Evolutionary conservation across 148 eudicot genomes (phyloP), one percentile per base, ranked within the genome.

Genomic region (Bassia scoparia): DNA sequence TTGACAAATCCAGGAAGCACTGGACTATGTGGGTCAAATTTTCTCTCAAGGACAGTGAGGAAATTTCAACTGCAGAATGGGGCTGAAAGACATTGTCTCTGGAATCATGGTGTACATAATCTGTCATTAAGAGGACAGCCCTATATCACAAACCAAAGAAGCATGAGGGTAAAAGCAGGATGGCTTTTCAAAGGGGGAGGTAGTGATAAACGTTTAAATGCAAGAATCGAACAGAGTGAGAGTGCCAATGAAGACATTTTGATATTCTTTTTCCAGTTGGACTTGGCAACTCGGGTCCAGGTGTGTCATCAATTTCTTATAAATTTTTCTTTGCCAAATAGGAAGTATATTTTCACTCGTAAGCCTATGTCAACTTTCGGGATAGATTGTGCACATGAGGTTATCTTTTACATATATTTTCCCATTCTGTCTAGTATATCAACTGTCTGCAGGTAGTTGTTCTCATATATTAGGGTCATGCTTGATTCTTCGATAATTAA

Each of bases 181-280:
- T 95, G 98, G 97, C 77, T 85, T 43, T 95, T 95, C 72, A 87
- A 69, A 76, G 86, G 96, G 61, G 84, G 84, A 49, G 87, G 90
- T 60, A 80, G 81, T 67, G 87, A 88, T 26, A 84, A 91, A 74
- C 84, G 83, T 4, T 82, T 74, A 65, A 88, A 89, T 46, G 89
- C 97, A 50, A 87, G 84, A 71, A 76, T 78, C 54, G 98, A 95
- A 81, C 91, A 80, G n/a, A 95, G 98, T 83, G 98, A 95, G 75
- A 89, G 76, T 72, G 91, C 92, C 64, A 91, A 91, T 79, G 96
- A 91, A 77, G 96, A 95, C 77, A 86, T 95, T 53, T 68, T 95
- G 81, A 81, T 95, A 75, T 95, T 95, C 91, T 95, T 91, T 82
- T 88, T 91, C 78, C 93, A 95, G 84, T 81, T 95, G 74, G 98